These are phyloP conservation scores for Pseudogymnoascus sp. DNA, from an alignment of 2,329 filamentous ascomycete genomes.

Conservation along the genomic window DNA sequence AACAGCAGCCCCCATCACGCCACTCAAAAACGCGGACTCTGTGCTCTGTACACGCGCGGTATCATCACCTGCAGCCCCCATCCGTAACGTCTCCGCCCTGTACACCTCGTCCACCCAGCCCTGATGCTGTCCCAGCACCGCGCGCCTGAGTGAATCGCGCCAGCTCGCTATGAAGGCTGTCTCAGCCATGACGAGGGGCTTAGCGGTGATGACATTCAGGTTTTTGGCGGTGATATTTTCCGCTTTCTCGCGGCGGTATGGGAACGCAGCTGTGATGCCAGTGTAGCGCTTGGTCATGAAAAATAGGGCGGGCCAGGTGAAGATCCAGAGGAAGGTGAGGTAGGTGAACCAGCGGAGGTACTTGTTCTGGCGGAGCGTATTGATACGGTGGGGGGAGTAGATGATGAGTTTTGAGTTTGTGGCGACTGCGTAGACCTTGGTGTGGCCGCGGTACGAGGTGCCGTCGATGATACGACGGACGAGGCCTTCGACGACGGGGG, in stretches of 20 bases:
- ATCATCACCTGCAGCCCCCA: neutral
- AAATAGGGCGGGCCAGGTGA: conserved; percentile 64
- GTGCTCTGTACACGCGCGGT: neutral
- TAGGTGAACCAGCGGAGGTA: conserved; percentile 61
- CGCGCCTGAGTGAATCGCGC: conserved; percentile 1
- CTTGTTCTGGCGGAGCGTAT: conserved; percentile 53
- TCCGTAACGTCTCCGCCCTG: conserved; percentile 11
- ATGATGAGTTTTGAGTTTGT: conserved; percentile 50
- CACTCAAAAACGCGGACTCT: neutral
- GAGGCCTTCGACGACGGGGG: conserved; percentile 40
- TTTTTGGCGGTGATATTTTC: neutral
- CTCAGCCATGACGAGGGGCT: conserved; percentile 8
- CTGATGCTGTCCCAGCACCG: neutral
- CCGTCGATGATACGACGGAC: conserved; percentile 50
- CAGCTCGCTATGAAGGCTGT: neutral
- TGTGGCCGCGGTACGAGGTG: conserved; percentile 59
- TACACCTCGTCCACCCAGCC: conserved; percentile 11
- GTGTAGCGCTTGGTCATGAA: conserved; percentile 60
- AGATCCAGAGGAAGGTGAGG: conserved; percentile 58
- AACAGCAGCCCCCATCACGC: neutral
- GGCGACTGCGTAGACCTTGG: conserved; percentile 52
- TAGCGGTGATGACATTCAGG: conserved; percentile 12
- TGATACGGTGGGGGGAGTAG: conserved; percentile 54
- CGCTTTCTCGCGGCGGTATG: conserved; percentile 19
- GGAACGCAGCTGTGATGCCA: conserved; percentile 49